Percentiles rank a stretch among this genome's conserved stretches.
phyloP scores from a whole-genome alignment of 176 grass and related monocot genomes.

The Puccinellia tenuiflora region DNA sequence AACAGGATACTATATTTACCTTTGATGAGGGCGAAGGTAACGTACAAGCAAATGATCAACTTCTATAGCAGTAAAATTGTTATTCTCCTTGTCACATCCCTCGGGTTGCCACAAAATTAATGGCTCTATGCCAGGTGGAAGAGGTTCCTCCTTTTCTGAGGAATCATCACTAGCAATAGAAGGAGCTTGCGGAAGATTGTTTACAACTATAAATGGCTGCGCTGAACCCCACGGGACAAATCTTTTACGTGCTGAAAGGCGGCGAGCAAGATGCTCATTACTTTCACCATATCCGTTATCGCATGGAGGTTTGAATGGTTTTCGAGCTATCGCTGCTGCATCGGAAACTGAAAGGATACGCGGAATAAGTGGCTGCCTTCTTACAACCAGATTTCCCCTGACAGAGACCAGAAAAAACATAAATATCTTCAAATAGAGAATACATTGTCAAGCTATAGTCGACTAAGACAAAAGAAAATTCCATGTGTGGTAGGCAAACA shows the following conservation, averaged over 20 bases:
- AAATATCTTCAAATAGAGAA: slow-evolving; percentile 13
- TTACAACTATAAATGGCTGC: slow-evolving; percentile 46
- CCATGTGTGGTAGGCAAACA: neutral
- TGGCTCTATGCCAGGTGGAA: slow-evolving; percentile 88
- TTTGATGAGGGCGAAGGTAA: slow-evolving; percentile 91
- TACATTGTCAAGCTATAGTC: slow-evolving; percentile 4
- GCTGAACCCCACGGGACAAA: slow-evolving; percentile 81
- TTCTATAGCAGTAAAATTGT: slow-evolving; percentile 41
- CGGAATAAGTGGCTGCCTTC: slow-evolving; percentile 85
- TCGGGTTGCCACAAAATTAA: slow-evolving; percentile 82
- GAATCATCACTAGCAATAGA: slow-evolving; percentile 32
- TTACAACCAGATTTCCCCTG: slow-evolving; percentile 82
- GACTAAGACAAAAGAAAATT: neutral
- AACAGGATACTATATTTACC: slow-evolving; percentile 42
- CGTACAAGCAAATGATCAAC: slow-evolving; percentile 80
- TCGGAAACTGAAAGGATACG: slow-evolving; percentile 92
- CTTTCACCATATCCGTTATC: slow-evolving; percentile 59
- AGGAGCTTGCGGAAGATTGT: slow-evolving; percentile 41
- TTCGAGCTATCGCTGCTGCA: slow-evolving; percentile 68
- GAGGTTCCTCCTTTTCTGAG: slow-evolving; percentile 50
- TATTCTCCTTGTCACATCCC: slow-evolving; percentile 58
- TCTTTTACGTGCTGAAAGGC: slow-evolving; percentile 79
- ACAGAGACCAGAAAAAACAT: slow-evolving; percentile 26
- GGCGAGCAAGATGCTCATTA: slow-evolving; percentile 64
- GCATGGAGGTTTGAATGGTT: slow-evolving; percentile 88